Evolutionary conservation across 306 rosid species (phyloP).

Genomic region (Mimosa pudica): DNA sequence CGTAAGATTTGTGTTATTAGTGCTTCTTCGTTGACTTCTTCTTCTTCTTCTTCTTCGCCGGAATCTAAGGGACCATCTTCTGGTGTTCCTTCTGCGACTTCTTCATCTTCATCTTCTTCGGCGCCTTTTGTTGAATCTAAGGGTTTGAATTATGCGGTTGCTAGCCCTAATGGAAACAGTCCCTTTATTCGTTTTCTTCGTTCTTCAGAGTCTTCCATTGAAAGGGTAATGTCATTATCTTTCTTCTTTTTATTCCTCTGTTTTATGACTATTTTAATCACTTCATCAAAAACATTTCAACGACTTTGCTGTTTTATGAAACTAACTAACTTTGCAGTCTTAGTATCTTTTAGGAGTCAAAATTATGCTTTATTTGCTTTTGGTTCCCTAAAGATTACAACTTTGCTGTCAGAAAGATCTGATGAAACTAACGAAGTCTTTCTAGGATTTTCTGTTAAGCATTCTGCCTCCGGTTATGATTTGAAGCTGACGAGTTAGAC

Average conservation of each 20-base stretch:
- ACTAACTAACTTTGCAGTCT: no score
- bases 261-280: not conserved
- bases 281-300: not conserved
- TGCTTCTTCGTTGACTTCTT: constrained; percentile 67
- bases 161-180: constrained; percentile 48
- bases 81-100: constrained; percentile 43
- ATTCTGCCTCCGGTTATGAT: not conserved
- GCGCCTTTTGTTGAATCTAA: constrained; percentile 49
- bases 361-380: not conserved
- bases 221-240: constrained; percentile 58
- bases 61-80: constrained; percentile 55
- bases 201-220: constrained; percentile 75
- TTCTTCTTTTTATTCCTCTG: not conserved
- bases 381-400: not conserved
- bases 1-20: constrained; percentile 34
- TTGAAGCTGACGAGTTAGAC: constrained; percentile 3
- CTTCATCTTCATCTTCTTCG: constrained; percentile 37
- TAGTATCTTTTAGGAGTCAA: not conserved
- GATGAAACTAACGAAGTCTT: not conserved
- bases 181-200: constrained; percentile 50
- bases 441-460: not conserved
- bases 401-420: not conserved
- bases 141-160: constrained; percentile 47
- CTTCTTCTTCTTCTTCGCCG: constrained; percentile 60
- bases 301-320: not conserved